Percentiles rank a stretch among this genome's conserved stretches.
These are phyloP conservation scores for Delitschia confertaspora DNA, from an alignment of 495 filamentous ascomycete species.

Conservation along the genomic window DNA sequence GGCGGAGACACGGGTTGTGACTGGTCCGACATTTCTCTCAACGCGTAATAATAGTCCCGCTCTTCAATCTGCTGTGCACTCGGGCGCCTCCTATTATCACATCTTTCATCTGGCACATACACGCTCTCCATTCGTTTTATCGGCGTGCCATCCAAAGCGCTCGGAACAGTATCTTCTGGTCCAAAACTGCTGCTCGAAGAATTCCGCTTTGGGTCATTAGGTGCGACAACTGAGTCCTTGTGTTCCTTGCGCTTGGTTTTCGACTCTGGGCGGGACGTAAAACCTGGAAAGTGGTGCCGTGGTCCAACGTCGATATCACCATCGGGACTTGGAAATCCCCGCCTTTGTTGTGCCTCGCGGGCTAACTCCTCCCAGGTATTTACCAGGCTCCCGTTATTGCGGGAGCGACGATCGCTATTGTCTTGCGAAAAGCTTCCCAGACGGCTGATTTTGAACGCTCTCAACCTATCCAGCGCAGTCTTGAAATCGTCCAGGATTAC, in stretches of 20 bases:
- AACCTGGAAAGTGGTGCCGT: constrained; percentile 11
- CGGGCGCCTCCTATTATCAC: no score
- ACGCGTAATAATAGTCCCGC: no score
- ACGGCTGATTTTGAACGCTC: constrained; percentile 27
- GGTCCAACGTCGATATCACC: constrained; percentile 13
- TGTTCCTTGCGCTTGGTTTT: constrained; percentile 7
- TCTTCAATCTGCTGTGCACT: no score
- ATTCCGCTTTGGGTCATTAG: neutral
- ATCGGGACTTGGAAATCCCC: constrained; percentile 17
- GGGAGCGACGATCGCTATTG: constrained; percentile 16
- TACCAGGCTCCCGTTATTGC: constrained; percentile 9
- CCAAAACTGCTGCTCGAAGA: constrained; percentile 6
- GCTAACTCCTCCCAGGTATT: constrained; percentile 19
- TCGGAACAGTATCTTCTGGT: constrained; percentile 19
- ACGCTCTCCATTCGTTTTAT: constrained; percentile 2
- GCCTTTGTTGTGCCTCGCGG: neutral
- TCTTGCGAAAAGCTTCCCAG: constrained; percentile 27
- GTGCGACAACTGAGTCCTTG: constrained; percentile 12
- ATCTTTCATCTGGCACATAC: neutral
- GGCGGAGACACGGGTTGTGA: no score
- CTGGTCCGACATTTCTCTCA: no score
- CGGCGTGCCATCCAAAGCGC: constrained; percentile 5
- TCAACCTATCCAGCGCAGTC: constrained; percentile 43
- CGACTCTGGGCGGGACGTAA: neutral
- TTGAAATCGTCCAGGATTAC: constrained; percentile 57